phyloP scores from a whole-genome alignment of 345 rosid species.

The Chamaenerion angustifolium region DNA sequence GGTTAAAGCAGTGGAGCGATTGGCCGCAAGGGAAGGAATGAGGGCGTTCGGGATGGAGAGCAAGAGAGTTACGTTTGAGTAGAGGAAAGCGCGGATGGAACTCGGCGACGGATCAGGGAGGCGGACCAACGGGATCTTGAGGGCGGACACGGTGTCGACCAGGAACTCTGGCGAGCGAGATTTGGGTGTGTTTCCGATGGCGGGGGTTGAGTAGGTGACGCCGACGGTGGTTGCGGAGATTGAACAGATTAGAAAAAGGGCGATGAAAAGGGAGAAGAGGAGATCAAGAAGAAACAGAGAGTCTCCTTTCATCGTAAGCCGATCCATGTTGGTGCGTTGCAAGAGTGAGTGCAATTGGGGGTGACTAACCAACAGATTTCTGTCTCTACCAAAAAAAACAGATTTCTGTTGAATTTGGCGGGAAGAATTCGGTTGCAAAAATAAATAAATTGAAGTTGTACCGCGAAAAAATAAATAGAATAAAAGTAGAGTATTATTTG shows the following conservation, averaged over 20 bases:
- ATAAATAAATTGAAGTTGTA: too few relatives aligned
- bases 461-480: too few relatives aligned
- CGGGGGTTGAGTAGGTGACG: slow-evolving; percentile 8
- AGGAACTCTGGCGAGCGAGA: slow-evolving; percentile 3
- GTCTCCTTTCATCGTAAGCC: too few relatives aligned
- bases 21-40: slow-evolving; percentile 55
- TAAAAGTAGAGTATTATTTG: too few relatives aligned
- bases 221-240: slow-evolving; percentile 11
- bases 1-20: slow-evolving; percentile 52
- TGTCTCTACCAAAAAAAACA: too few relatives aligned
- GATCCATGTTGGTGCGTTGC: too few relatives aligned
- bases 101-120: slow-evolving; percentile 45
- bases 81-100: slow-evolving; percentile 58
- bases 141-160: slow-evolving; percentile 24
- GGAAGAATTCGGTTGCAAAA: too few relatives aligned
- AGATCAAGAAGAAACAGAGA: too few relatives aligned
- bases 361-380: too few relatives aligned
- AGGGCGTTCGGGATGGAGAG: slow-evolving; percentile 73
- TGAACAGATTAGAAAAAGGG: slow-evolving; percentile 13
- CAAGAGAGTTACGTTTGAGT: slow-evolving; percentile 62
- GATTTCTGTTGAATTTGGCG: too few relatives aligned
- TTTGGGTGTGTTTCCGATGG: slow-evolving; percentile 17
- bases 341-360: too few relatives aligned
- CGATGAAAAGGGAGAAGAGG: not conserved
- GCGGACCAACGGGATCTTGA: slow-evolving; percentile 42